Percentiles rank a stretch among this genome's conserved stretches.
Conservation (phyloP, 768 basidiomycete genomes). For the Hypholoma sublateritium region DNA sequence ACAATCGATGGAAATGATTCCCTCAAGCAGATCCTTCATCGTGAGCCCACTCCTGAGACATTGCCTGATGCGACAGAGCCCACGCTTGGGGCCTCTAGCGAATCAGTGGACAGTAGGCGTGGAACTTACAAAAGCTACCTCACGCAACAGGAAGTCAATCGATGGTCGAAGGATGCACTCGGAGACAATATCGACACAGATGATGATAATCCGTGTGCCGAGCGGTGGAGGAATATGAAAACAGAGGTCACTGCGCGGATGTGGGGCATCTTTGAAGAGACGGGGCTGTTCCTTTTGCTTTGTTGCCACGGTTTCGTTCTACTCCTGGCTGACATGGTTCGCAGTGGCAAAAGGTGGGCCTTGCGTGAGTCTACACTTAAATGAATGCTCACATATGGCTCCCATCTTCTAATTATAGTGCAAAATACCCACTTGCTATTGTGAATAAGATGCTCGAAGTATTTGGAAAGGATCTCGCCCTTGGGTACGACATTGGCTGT, state of each 20-base stretch:
- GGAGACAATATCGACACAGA: not conserved
- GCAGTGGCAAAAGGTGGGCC: constrained; percentile 27
- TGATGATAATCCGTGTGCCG: constrained; percentile 19
- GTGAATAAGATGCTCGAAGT: not conserved
- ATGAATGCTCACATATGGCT: not conserved
- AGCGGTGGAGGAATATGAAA: constrained; percentile 23
- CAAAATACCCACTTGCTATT: constrained; percentile 12
- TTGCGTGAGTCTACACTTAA: not conserved
- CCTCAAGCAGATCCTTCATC: not conserved
- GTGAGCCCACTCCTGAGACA: not conserved
- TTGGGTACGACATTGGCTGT: constrained; percentile 15
- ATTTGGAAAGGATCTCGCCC: not conserved
- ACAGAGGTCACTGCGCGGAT: constrained; percentile 14
- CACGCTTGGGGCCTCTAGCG: not conserved
- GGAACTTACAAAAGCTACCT: not conserved
- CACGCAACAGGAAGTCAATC: not conserved
- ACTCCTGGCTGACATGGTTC: constrained; percentile 24
- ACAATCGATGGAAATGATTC: constrained; percentile 23
- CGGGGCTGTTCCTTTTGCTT: constrained; percentile 25
- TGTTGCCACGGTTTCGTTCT: constrained; percentile 27
- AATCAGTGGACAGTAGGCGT: not conserved
- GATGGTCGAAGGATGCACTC: not conserved
- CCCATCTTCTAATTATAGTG: not conserved
- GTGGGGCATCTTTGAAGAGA: constrained; percentile 33
- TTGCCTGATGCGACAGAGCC: not conserved